Percentiles rank a stretch among this genome's conserved stretches.
Evolutionary conservation across 805 yeast genomes (phyloP).

Genomic region (Candida tibetensis): DNA sequence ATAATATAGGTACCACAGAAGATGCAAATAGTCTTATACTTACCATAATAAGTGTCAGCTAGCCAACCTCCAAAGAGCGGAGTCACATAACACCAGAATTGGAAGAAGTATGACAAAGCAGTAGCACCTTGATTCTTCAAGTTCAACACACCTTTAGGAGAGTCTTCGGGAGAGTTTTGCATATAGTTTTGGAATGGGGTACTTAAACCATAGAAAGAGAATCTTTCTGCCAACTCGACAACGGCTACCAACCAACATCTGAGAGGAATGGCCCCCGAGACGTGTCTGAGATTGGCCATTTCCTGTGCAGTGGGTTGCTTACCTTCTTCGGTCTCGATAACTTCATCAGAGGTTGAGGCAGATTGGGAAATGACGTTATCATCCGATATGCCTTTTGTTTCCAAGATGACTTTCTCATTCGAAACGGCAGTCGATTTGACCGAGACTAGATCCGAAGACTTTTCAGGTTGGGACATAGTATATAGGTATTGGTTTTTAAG

Average conservation of each 20-base stretch:
- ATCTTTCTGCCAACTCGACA: conserved; percentile 77
- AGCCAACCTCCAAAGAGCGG: conserved; percentile 74
- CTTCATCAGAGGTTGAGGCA: conserved; percentile 12
- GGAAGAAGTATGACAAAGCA: conserved; percentile 69
- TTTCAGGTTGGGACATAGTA: too few species aligned
- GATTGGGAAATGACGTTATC: too few species aligned
- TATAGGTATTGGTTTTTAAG: too few species aligned
- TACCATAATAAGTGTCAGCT: conserved; percentile 72
- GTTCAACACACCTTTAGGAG: conserved; percentile 52
- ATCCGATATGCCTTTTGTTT: too few species aligned
- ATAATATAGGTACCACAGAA: conserved; percentile 57
- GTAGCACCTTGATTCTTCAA: conserved; percentile 63
- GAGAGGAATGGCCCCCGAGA: conserved; percentile 48
- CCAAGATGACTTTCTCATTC: too few species aligned
- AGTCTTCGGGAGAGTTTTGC: conserved; percentile 46
- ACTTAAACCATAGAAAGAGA: conserved; percentile 73
- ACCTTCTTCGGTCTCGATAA: too few species aligned
- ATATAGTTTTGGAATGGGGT: conserved; percentile 77
- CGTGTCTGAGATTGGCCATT: conserved; percentile 47
- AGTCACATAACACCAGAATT: conserved; percentile 77
- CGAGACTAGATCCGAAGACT: too few species aligned
- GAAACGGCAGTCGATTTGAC: too few species aligned
- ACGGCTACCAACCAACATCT: conserved; percentile 60
- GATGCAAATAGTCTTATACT: conserved; percentile 61
- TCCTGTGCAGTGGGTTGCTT: conserved; percentile 55